Evolutionary conservation across 1,139 yeast species (phyloP), one percentile per base, ranked within the genome.

Genomic region (Yamadazyma aaseri): DNA sequence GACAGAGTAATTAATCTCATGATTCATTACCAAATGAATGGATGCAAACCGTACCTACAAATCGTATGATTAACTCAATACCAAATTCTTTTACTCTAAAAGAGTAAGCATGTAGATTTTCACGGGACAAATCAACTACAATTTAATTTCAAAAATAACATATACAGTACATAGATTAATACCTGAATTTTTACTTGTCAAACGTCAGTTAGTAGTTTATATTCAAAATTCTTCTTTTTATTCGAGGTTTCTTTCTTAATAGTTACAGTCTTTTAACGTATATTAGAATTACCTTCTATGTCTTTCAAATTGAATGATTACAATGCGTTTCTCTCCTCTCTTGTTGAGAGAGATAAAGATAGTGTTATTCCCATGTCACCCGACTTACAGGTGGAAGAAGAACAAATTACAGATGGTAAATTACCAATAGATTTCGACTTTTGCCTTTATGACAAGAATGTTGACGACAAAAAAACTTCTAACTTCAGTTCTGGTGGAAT

Each of bases 391-490:
- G 14, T 20, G 14, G 11, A n/a, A 15, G 31, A 29, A 12, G 18
- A 17, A 6, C 23, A 30, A 10, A 10, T 12, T 7, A 10, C 16
- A 14, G 15, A 28, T 21, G 41, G 34, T 5, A 40, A 43, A 28
- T 50, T 58, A 40, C 65, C 63, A 3, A 49, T 58, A 3, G 63
- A 60, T 35, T 61, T 61, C 40, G 63, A 60, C 40, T 61, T 60
- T 42, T 63, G 63, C 3, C 43, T 61, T n/a, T 15, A 26, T 4
- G 20, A 17, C n/a, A 26, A 15, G 13, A 23, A 11, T 5, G 11
- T 6, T 6, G 21, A 18, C 10, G 7, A 7, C 7, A 18, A 18
- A 7, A 22, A 22, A 7, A 6, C n/a, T 22, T 7, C 6, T 6
- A 9, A 10, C 13, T 7, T 6, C 6, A 11, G 6, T 6, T 7